Conservation (phyloP, 148 eudicot species). For the Rhododendron simsii region DNA sequence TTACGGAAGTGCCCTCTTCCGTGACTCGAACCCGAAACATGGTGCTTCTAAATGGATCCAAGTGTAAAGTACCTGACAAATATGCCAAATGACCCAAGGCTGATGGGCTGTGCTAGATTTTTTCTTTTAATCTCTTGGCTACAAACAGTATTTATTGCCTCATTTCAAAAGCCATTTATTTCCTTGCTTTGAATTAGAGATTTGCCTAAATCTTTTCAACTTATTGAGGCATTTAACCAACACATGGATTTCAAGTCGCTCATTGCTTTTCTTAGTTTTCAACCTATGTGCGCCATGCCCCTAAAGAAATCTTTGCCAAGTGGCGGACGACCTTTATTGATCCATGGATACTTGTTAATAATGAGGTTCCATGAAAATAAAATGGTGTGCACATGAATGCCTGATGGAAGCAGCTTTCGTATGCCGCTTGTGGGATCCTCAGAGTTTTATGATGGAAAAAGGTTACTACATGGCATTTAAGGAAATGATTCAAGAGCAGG, state of each 20-base stretch:
- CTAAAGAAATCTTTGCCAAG: not conserved
- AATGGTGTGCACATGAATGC: not conserved
- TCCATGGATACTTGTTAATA: not conserved
- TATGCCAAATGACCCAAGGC: not conserved
- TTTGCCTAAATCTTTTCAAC: not conserved
- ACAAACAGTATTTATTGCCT: not conserved
- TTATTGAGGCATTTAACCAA: not conserved
- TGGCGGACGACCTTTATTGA: not conserved
- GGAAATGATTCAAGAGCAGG: not conserved
- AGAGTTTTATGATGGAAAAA: not conserved
- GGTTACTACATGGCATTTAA: not conserved
- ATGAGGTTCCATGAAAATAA: not conserved
- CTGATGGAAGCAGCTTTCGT: not conserved
- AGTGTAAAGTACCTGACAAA: not conserved
- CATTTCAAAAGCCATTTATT: not conserved
- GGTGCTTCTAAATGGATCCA: not conserved
- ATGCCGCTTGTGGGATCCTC: not conserved
- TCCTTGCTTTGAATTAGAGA: not conserved
- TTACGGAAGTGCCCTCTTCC: not conserved
- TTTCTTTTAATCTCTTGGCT: not conserved
- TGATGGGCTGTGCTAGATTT: not conserved
- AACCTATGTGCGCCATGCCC: not conserved
- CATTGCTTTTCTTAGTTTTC: not conserved
- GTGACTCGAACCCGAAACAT: not conserved
- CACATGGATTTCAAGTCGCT: not conserved